phyloP scores from a whole-genome alignment of 345 rosid genomes.

The Leavenworthia alabamica region DNA sequence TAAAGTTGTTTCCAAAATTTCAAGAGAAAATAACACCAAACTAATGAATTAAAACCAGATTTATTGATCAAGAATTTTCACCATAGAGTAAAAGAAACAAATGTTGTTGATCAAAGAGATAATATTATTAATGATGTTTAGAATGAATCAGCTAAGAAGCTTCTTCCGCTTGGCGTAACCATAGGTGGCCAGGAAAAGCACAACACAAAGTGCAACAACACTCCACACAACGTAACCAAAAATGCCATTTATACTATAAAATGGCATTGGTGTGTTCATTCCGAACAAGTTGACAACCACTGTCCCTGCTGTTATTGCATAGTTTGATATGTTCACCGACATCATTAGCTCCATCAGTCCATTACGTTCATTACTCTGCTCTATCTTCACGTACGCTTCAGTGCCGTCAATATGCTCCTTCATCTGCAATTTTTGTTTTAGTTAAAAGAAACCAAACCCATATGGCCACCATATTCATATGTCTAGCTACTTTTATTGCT shows the following conservation, averaged over 20 bases:
- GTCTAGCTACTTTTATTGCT: not conserved
- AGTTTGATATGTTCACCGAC: conserved; percentile 57
- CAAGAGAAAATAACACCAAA: not conserved
- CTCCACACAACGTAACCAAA: conserved; percentile 50
- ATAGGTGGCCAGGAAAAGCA: conserved; percentile 51
- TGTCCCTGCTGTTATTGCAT: conserved; percentile 58
- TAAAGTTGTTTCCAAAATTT: no score
- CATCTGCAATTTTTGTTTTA: conserved; percentile 6
- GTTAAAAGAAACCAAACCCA: not conserved
- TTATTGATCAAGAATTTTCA: no score
- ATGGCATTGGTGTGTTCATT: conserved; percentile 62
- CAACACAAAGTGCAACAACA: conserved; percentile 38
- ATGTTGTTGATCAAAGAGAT: no score
- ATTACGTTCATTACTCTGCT: conserved; percentile 71
- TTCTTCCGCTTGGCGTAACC: conserved; percentile 90
- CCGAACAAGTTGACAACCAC: conserved; percentile 56
- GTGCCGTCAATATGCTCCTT: conserved; percentile 89
- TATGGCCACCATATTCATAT: not conserved
- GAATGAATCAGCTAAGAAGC: conserved; percentile 32
- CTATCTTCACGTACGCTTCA: conserved; percentile 84
- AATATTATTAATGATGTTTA: not conserved
- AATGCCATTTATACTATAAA: conserved; percentile 30
- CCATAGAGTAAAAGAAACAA: not conserved
- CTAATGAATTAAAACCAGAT: no score
- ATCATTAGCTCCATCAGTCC: conserved; percentile 72